These are phyloP conservation scores for Metschnikowia borealis DNA, from an alignment of 805 yeast species.

Conservation along the genomic window DNA sequence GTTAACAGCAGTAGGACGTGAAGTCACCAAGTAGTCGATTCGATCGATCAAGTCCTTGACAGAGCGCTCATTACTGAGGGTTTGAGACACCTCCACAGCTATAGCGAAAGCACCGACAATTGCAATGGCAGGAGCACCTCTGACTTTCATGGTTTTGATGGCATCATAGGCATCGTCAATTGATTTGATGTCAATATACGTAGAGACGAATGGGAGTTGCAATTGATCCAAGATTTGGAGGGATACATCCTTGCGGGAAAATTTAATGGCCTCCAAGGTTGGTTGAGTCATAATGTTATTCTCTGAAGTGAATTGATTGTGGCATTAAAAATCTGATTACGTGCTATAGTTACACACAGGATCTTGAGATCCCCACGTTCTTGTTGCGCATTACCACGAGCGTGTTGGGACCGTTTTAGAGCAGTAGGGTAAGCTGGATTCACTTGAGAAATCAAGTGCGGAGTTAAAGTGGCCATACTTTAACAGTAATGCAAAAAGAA, in stretches of 20 bases:
- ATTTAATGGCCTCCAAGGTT: conserved; percentile 61
- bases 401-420: background rate
- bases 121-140: conserved; percentile 99
- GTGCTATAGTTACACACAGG: conserved; percentile 4
- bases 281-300: conserved; percentile 5
- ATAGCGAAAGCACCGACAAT: conserved; percentile 86
- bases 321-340: conserved; percentile 1
- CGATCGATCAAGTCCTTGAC: conserved; percentile 35
- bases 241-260: conserved; percentile 41
- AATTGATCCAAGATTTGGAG: conserved; percentile 78
- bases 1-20: conserved; percentile 96
- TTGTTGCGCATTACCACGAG: background rate
- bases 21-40: conserved; percentile 62
- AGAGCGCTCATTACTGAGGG: conserved; percentile 26
- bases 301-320: background rate
- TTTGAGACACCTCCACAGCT: conserved; percentile 58
- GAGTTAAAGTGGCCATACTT: no score
- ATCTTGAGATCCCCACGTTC: conserved; percentile 3
- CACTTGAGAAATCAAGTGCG: no score
- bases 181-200: conserved; percentile 56
- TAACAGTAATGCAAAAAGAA: no score
- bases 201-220: conserved; percentile 72
- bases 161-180: conserved; percentile 77
- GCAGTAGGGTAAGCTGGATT: no score
- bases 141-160: conserved; percentile 87